Evolutionary conservation across 2,329 filamentous ascomycete genomes (phyloP).

Genomic region (Tolypocladium amazonense): DNA sequence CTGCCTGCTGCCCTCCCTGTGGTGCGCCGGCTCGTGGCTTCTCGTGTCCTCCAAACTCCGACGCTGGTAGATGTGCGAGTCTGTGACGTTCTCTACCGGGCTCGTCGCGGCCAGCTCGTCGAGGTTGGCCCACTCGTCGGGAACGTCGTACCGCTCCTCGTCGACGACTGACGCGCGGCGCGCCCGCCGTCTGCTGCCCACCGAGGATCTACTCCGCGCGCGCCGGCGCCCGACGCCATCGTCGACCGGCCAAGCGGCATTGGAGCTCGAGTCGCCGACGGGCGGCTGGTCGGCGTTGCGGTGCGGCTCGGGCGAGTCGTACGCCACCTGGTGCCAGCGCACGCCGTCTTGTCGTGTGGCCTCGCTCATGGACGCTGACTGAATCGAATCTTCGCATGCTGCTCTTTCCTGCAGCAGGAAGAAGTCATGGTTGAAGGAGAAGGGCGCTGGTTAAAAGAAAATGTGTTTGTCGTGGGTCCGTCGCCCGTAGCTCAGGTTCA

Average conservation of each 20-base stretch:
- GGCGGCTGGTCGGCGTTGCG: constrained; percentile 25
- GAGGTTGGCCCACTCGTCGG: constrained; percentile 27
- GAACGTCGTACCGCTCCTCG: constrained; percentile 9
- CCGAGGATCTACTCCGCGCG: neutral
- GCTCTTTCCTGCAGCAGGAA: neutral
- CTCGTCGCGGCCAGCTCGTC: constrained; percentile 28
- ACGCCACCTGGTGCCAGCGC: constrained; percentile 3
- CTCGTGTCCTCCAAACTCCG: constrained; percentile 6
- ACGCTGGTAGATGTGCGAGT: constrained; percentile 5
- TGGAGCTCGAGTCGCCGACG: neutral
- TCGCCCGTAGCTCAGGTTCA: neutral
- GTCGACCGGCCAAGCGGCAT: neutral
- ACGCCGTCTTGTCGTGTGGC: neutral
- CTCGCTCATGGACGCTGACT: neutral
- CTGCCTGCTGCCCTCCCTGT: neutral
- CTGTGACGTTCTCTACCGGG: constrained; percentile 8
- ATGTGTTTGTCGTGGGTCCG: neutral
- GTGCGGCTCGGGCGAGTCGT: constrained; percentile 21
- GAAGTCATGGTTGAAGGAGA: neutral
- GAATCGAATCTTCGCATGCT: neutral
- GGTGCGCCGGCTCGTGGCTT: neutral
- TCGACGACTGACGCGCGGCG: neutral
- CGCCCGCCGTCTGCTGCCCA: neutral
- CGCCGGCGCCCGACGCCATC: neutral
- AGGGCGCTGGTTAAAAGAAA: neutral